A percentile compares a stretch with the other conserved stretches of the same genome.
phyloP scores from a whole-genome alignment of 1,139 yeast species.

The Magnusiomyces paraingens region DNA sequence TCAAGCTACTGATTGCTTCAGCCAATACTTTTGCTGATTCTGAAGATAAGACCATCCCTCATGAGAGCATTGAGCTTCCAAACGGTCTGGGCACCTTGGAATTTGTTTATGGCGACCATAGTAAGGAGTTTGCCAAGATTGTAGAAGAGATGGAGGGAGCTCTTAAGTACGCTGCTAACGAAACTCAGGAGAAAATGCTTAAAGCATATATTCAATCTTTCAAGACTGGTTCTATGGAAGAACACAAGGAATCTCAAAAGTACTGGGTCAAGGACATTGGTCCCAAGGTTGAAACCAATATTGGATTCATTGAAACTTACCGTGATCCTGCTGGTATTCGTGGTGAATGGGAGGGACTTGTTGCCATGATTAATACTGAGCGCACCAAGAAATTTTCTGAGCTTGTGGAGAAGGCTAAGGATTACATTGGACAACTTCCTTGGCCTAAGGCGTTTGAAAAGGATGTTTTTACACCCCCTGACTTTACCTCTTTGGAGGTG shows the following conservation, averaged over 20 bases:
- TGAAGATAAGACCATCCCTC: not conserved
- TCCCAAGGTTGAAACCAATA: conserved; percentile 77
- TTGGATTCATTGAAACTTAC: conserved; percentile 88
- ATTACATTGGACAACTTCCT: conserved; percentile 61
- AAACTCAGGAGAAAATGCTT: conserved; percentile 60
- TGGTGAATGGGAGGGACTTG: conserved; percentile 92
- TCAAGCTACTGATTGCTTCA: conserved; percentile 29
- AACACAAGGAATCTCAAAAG: conserved; percentile 78
- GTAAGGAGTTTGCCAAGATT: conserved; percentile 53
- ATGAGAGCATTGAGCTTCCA: conserved; percentile 18
- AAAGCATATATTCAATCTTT: conserved; percentile 63
- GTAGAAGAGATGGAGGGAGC: conserved; percentile 54
- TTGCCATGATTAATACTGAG: conserved; percentile 87
- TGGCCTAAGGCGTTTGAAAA: conserved; percentile 75
- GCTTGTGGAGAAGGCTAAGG: conserved; percentile 60
- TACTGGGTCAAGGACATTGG: conserved; percentile 84
- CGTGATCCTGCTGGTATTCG: conserved; percentile 88
- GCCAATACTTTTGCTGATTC: conserved; percentile 19
- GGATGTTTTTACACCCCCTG: conserved; percentile 84
- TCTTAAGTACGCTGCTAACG: conserved; percentile 59
- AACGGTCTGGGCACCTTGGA: conserved; percentile 40
- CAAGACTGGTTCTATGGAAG: conserved; percentile 74
- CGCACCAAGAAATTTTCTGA: conserved; percentile 72
- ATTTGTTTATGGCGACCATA: conserved; percentile 65
- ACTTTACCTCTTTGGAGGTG: conserved; percentile 83